These are phyloP conservation scores for Eucalyptus coolabah DNA, from an alignment of 345 rosid species.

Conservation along the genomic window DNA sequence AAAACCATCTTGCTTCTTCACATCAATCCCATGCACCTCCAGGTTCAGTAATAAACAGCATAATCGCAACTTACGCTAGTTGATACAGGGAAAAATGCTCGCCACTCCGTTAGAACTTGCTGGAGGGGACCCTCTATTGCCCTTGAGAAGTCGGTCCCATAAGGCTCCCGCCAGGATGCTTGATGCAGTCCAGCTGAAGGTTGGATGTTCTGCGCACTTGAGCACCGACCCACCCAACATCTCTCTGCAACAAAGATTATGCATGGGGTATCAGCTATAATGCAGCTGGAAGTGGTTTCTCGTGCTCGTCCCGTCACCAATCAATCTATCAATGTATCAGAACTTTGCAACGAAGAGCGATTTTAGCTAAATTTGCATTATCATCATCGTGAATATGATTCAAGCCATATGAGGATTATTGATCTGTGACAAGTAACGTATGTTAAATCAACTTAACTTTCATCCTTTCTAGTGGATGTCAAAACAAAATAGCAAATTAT, in stretches of 20 bases:
- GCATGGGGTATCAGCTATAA: neutral
- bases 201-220: neutral
- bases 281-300: neutral
- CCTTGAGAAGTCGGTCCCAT: constrained; percentile 33
- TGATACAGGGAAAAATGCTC: neutral
- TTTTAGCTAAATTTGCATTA: neutral
- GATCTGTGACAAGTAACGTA: too few species aligned
- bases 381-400: neutral
- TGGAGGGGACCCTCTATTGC: constrained; percentile 20
- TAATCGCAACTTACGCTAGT: neutral
- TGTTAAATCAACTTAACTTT: too few species aligned
- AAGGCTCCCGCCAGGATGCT: constrained; percentile 43
- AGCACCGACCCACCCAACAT: neutral
- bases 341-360: neutral
- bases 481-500: too few species aligned
- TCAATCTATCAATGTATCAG: neutral
- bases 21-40: neutral
- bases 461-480: too few species aligned
- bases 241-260: neutral
- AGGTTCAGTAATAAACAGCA: neutral
- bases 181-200: neutral
- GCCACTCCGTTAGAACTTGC: neutral
- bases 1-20: neutral
- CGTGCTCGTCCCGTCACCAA: neutral
- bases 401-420: neutral